Evolutionary conservation across 139 green algal species (phyloP).

Genomic region (Ettlia oleoabundans): DNA sequence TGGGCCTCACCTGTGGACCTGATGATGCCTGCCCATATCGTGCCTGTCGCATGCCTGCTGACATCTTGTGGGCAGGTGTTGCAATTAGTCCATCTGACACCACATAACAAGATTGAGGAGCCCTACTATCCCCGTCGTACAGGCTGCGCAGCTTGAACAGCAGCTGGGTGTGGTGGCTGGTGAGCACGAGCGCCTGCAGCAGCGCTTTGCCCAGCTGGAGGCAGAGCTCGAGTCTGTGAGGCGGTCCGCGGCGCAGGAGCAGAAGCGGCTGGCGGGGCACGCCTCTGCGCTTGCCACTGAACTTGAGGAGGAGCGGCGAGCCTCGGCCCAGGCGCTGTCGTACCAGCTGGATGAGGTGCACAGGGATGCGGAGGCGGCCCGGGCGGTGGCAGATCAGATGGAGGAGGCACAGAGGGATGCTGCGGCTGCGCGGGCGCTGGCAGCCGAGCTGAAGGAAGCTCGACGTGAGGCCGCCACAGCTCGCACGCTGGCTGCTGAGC

Average conservation of each 20-base stretch:
- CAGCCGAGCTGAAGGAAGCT: neutral
- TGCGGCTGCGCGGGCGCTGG: neutral
- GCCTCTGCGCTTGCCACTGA: neutral
- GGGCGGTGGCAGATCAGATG: neutral
- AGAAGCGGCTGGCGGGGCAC: neutral
- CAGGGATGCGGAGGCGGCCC: neutral
- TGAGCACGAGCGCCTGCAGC: neutral
- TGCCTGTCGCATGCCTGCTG: no score
- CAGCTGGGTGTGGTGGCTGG: neutral
- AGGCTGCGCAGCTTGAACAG: neutral
- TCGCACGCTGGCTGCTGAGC: neutral
- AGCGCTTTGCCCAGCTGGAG: slow-evolving; percentile 2
- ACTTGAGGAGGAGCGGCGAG: neutral
- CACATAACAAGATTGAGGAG: no score
- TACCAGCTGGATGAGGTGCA: neutral
- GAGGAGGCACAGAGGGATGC: neutral
- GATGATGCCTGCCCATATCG: no score
- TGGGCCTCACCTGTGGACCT: no score
- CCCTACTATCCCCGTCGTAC: no score
- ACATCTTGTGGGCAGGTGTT: no score
- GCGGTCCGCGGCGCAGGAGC: neutral
- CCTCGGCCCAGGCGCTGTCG: neutral
- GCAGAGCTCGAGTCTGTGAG: neutral
- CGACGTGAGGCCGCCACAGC: neutral
- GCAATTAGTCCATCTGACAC: no score